Evolutionary conservation across 192 early-diverging fungal species (phyloP), one percentile per base, ranked within the genome.

Genomic region (Linnemannia exigua): DNA sequence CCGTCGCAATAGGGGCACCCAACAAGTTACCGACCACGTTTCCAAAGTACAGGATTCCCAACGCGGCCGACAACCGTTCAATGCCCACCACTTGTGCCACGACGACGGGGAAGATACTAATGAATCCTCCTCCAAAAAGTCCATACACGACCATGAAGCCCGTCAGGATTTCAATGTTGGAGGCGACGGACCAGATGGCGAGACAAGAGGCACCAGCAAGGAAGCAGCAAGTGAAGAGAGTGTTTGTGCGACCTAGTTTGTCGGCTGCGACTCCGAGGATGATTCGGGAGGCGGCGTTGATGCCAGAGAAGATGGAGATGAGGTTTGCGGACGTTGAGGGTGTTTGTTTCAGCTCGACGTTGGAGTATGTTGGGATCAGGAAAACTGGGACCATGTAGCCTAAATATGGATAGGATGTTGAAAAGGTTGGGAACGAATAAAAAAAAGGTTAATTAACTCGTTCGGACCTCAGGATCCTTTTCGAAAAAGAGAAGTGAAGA

Each of bases 41-140:
- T 76, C 80, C 80, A 67, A 87, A 75, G 72, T 91, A 91, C 33
- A 79, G 46, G 70, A 90, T 79, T 31, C 90, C 89, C 28, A 91
- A 80, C 3, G 81, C 90, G 17, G 68, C 36, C 19, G 86, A 84
- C 28, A 91, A 67, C 15, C 90, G 87, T 44, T 87, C 79, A n/a
- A 90, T 77, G 69, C 92, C 92, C 0, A 93, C 92, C 20, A 93
- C 81, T 46, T 93, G 89, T 0, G 92, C 92, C 0, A 83, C 82
- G 33, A 88, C 80, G 1, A 89, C 88, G 17, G 92, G 89, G 22
- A 89, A 84, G 19, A 93, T 79, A 31, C 88, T 87, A 16, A 91
- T 87, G 66, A 90, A 91, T 28, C 85, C 91, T 67, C 89, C 89
- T 33, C 89, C 89, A 73, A 89, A 89, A 28, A 90, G 69, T 47